A percentile compares a stretch with the other conserved stretches of the same genome.
phyloP scores from a whole-genome alignment of 2,329 filamentous ascomycete species.

The Paecilomyces sp. region DNA sequence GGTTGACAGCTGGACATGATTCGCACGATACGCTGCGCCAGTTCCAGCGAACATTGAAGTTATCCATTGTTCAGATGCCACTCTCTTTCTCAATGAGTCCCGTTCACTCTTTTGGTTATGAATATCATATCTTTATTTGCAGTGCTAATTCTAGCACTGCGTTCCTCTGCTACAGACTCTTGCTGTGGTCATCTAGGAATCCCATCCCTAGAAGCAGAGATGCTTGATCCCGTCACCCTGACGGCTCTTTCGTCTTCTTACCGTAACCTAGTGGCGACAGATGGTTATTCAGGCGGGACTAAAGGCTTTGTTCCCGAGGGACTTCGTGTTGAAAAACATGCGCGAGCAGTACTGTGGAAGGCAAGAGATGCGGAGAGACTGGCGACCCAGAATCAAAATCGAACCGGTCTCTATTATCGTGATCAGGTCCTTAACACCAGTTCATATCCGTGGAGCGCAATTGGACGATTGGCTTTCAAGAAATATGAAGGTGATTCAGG shows the following conservation, averaged over 20 bases:
- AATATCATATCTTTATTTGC: neutral
- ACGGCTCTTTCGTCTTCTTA: neutral
- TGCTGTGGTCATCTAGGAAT: neutral
- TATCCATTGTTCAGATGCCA: neutral
- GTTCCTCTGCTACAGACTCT: neutral
- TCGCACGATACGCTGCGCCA: neutral
- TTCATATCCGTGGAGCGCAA: constrained; percentile 15
- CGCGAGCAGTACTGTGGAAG: neutral
- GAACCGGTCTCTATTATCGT: constrained; percentile 6
- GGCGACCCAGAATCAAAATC: constrained; percentile 1
- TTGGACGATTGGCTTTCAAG: constrained; percentile 12
- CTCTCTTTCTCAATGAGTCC: neutral
- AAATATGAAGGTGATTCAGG: constrained; percentile 11
- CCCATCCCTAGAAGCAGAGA: neutral
- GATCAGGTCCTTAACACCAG: constrained; percentile 8
- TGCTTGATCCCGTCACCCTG: constrained; percentile 1
- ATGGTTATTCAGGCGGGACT: constrained; percentile 7
- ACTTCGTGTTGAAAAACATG: neutral
- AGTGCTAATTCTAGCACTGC: neutral
- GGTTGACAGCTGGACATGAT: neutral
- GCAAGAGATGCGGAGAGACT: constrained; percentile 3
- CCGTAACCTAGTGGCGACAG: neutral
- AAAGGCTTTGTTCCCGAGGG: constrained; percentile 5
- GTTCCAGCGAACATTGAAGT: neutral
- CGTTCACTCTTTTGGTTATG: neutral